Evolutionary conservation across 129 eudicot species (phyloP), one percentile per base, ranked within the genome.

Genomic region (Flaveria trinervia): DNA sequence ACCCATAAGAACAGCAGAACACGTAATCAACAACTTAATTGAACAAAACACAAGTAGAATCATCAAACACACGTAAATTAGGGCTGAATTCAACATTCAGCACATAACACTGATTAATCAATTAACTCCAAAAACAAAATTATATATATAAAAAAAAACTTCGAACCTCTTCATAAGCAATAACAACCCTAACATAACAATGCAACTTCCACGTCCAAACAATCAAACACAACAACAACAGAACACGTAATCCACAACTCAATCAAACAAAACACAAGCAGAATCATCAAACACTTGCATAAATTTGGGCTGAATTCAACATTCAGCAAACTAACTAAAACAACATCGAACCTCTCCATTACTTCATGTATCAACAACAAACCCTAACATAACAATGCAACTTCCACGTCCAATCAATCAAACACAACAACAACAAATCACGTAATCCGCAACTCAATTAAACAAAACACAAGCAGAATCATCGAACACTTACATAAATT

Each of bases 361-460:
- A 30, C 62, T 10, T 20, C 36, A 20, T 36, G n/a, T 1, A 60
- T 59, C 62, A 16, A 26, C 14, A 59, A 20, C 77, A 70, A 78
- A 70, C 77, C 82, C 82, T 78, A 78, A 16, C 7, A 25, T 1
- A 70, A 61, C 8, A 78, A 70, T 28, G 68, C 77, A 78, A 70
- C 44, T 70, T 70, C 28, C 45, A 46, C 82, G 25, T 43, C 46
- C 9, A 67, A 77, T 13, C 14, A 54, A 68, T 33, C 56, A 71
- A 79, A 17, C 72, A 71, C 23, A 60, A 10, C 7, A 70, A 54
- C 30, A 70, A 48, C 82, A 79, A 3, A 46, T 71, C 28, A 79
- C 51, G 52, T 28, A 79, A 71, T 46, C 30, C 43, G 60, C 33
- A 20, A 39, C 18, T 48, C 62, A 23, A 36, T 36, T 33, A 56